Conservation (phyloP, 1,284 basidiomycete genomes). For the Cystobasidium slooffiae region DNA sequence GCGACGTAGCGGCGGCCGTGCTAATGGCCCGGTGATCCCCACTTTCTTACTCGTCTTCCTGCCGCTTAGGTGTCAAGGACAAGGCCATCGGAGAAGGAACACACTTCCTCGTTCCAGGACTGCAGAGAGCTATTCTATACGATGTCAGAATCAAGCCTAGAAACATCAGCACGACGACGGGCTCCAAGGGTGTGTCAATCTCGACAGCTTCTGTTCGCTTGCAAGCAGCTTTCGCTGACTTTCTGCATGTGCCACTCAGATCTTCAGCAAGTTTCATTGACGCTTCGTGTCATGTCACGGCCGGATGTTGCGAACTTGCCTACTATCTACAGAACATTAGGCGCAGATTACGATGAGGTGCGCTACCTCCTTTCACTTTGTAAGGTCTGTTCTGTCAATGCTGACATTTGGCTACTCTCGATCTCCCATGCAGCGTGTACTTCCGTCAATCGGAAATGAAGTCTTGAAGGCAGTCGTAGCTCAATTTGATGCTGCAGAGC, state of each 20-base stretch:
- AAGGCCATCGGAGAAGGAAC: slow-evolving; percentile 92
- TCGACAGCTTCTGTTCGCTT: neutral
- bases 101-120: slow-evolving; percentile 93
- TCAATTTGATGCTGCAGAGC: slow-evolving; percentile 97
- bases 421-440: slow-evolving; percentile 47
- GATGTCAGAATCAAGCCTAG: slow-evolving; percentile 97
- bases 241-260: slow-evolving; percentile 57
- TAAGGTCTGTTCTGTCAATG: no score
- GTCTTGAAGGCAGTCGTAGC: slow-evolving; percentile 97
- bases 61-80: slow-evolving; percentile 42
- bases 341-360: slow-evolving; percentile 94
- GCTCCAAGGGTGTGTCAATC: slow-evolving; percentile 69
- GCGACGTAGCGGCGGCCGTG: neutral
- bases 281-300: slow-evolving; percentile 90
- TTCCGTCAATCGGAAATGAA: slow-evolving; percentile 81
- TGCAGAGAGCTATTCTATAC: slow-evolving; percentile 83
- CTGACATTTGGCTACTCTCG: neutral
- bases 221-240: slow-evolving; percentile 1
- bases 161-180: slow-evolving; percentile 97
- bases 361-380: no score
- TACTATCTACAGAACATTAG: slow-evolving; percentile 92
- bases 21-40: slow-evolving; percentile 3
- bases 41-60: neutral
- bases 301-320: slow-evolving; percentile 87
- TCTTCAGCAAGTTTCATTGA: slow-evolving; percentile 96